phyloP scores from a whole-genome alignment of 2,329 filamentous ascomycete genomes.

The Trichoderma semiorbis region DNA sequence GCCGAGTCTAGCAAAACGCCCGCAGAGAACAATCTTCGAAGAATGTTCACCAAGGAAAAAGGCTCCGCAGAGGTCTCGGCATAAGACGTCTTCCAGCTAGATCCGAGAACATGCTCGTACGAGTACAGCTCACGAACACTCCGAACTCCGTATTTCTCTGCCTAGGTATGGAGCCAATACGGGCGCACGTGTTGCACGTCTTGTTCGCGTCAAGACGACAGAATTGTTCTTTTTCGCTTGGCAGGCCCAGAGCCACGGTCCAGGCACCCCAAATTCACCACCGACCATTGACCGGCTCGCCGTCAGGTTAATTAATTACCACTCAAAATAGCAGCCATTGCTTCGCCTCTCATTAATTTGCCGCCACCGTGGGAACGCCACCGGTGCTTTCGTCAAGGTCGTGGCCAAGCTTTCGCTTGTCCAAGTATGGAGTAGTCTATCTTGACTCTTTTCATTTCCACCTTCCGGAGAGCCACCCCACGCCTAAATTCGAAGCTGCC shows the following conservation, averaged over 20 bases:
- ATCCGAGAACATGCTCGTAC: background rate
- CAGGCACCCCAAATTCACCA: background rate
- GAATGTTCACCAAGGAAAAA: background rate
- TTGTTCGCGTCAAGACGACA: background rate
- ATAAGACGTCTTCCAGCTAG: background rate
- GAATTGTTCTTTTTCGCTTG: background rate
- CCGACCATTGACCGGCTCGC: background rate
- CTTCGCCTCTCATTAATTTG: conserved; percentile 14
- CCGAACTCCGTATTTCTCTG: background rate
- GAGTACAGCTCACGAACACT: background rate
- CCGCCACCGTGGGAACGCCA: conserved; percentile 7
- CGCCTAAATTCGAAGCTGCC: background rate
- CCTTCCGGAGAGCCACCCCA: background rate
- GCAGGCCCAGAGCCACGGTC: conserved; percentile 1
- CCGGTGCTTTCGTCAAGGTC: background rate
- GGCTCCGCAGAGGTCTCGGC: conserved; percentile 4
- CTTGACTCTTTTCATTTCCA: conserved; percentile 10
- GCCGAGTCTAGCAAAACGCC: conserved; percentile 6
- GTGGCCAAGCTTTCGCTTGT: conserved; percentile 12
- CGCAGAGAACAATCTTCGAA: background rate
- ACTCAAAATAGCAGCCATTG: background rate
- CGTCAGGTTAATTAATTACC: conserved; percentile 6
- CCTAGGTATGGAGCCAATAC: background rate
- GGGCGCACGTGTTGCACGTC: background rate
- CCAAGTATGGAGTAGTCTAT: conserved; percentile 2